A percentile compares a stretch with the other conserved stretches of the same genome.
These are phyloP conservation scores for Buxus sempervirens DNA, from an alignment of 164 flowering plant species.

Conservation along the genomic window DNA sequence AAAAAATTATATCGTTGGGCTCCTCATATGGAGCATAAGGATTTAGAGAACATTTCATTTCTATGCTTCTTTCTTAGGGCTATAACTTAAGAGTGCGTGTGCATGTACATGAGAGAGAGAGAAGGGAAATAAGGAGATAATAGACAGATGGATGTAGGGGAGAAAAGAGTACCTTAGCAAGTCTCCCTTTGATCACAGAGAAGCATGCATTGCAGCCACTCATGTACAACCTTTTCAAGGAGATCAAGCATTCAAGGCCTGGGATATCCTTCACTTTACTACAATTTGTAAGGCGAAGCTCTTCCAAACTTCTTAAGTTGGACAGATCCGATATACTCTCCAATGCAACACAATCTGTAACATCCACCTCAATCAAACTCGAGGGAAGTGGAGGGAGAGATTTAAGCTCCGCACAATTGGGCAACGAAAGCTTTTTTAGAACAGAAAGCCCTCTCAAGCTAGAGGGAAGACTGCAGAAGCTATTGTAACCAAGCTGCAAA, in stretches of 20 bases:
- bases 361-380: conserved; percentile 23
- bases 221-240: conserved; percentile 33
- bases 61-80: no score
- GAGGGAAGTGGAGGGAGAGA: conserved; percentile 44
- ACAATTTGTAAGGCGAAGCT: conserved; percentile 34
- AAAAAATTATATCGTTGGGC: no score
- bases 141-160: background rate
- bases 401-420: conserved; percentile 28
- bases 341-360: conserved; percentile 25
- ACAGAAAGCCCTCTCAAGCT: conserved; percentile 30
- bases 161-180: conserved; percentile 21
- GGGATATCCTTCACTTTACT: conserved; percentile 31
- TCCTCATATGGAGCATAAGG: no score
- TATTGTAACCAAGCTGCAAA: conserved; percentile 29
- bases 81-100: no score
- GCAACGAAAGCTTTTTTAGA: conserved; percentile 25
- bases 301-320: conserved; percentile 20
- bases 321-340: conserved; percentile 34
- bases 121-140: no score
- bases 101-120: no score
- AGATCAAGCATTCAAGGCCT: conserved; percentile 44
- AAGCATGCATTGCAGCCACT: conserved; percentile 29
- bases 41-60: no score
- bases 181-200: conserved; percentile 21
- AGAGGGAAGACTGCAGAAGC: conserved; percentile 31